Percentiles rank a stretch among this genome's conserved stretches.
phyloP scores from a whole-genome alignment of 768 basidiomycete species.

The Rhizopogon rudus region DNA sequence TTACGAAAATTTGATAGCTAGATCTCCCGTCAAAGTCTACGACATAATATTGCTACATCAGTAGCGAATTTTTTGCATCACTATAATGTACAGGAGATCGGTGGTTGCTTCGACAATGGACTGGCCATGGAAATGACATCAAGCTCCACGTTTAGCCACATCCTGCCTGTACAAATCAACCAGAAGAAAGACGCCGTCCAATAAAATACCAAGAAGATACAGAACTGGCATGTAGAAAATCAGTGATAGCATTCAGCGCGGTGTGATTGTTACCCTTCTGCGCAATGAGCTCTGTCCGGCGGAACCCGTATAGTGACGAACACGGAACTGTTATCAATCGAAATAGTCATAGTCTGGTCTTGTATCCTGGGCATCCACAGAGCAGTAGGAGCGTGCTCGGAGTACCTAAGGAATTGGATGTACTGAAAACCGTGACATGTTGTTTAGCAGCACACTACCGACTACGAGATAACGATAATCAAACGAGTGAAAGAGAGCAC shows the following conservation, averaged over 20 bases:
- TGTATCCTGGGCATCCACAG: conserved; percentile 38
- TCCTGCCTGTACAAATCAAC: no score
- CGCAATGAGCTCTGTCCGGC: conserved; percentile 56
- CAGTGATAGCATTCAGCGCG: conserved; percentile 34
- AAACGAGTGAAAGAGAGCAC: not conserved
- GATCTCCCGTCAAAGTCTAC: no score
- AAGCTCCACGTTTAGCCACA: no score
- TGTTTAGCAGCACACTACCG: not conserved
- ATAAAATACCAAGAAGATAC: no score
- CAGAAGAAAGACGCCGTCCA: no score
- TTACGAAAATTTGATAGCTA: no score
- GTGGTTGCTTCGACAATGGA: no score
- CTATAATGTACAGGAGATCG: no score
- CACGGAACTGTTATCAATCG: conserved; percentile 54
- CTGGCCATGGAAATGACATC: no score
- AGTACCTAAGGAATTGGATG: conserved; percentile 34
- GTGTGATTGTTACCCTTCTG: conserved; percentile 34
- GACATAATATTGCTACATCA: no score
- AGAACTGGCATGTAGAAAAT: conserved; percentile 22
- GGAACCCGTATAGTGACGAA: conserved; percentile 52
- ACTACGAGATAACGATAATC: conserved; percentile 5
- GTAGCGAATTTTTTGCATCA: no score
- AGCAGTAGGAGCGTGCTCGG: conserved; percentile 36
- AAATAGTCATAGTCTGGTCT: conserved; percentile 48
- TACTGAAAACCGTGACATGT: conserved; percentile 30